Evolutionary conservation across 768 basidiomycete genomes (phyloP), one percentile per base, ranked within the genome.

Genomic region (Cyathus striatus): DNA sequence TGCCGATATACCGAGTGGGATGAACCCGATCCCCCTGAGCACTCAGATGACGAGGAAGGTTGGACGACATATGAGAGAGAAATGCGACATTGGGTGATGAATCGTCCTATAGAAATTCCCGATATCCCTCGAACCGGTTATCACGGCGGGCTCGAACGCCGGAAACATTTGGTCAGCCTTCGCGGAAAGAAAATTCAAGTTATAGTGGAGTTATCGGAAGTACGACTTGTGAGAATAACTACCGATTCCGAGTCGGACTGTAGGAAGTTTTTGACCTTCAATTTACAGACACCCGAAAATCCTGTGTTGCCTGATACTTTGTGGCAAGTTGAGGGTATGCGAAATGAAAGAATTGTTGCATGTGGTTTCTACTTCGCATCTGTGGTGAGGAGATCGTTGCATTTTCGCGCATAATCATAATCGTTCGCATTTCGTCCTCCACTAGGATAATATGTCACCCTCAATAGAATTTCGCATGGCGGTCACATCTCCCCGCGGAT

Each of bases 311-410:
- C 52, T 4, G 70, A 63, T 1, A 58, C 63, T 9, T 54, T 54
- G 12, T 79, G 76, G 75, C 72, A 70, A 36, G 74, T 75, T 14
- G 71, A 73, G 52, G 76, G 76, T 25, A 76, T 76, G 73, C 54
- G 64, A 43, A 74, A 72, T 42, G 76, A 79, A 48, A 61, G 69
- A 5, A 70, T 79, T 32, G 69, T 69, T 0, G 75, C 75, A 1
- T 72, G 66, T 44, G 69, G 65, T 1, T 57, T 71, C 10, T 68
- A 73, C 43, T 70, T 65, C 43, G 38, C 65, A 18, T 60, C 65
- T 32, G 52, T 58, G 9, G 77, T 76, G 43, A 48, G 70, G n/a
- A n/a, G n/a, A n/a, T 50, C 23, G 22, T 30, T 44, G 4, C 27
- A 10, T 21, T 27, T 33, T n/a, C 42, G 24, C 13, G 6, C 10